Percentiles rank a stretch among this genome's conserved stretches.
Evolutionary conservation across 345 rosid genomes (phyloP).

Genomic region (Lenwebbia sp.): DNA sequence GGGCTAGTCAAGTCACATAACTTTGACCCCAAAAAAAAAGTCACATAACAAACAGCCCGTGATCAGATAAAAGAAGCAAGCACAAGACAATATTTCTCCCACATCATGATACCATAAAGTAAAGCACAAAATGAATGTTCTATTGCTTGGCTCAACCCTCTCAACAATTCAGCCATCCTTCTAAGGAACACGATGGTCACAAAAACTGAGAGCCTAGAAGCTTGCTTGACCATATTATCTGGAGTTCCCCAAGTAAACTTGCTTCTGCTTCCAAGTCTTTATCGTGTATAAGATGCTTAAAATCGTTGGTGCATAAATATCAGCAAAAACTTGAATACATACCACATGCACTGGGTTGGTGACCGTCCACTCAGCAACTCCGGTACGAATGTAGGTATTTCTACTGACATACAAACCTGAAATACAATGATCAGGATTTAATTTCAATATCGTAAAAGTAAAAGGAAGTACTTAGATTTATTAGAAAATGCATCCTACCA

Average conservation of each 20-base stretch:
- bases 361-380: constrained; percentile 79
- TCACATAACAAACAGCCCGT: neutral
- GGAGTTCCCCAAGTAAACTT: neutral
- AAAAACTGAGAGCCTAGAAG: neutral
- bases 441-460: neutral
- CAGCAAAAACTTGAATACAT: constrained; percentile 3
- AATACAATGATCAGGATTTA: neutral
- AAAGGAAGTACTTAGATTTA: neutral
- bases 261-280: neutral
- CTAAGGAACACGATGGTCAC: neutral
- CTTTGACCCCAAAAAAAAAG: neutral
- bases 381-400: constrained; percentile 83
- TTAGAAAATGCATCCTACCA: neutral
- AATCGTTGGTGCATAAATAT: neutral
- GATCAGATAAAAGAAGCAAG: neutral
- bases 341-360: constrained; percentile 97
- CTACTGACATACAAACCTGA: constrained; percentile 92
- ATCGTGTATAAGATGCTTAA: neutral
- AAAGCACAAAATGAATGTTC: neutral
- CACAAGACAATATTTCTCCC: neutral
- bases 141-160: neutral
- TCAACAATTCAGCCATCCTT: neutral
- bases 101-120: neutral
- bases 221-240: neutral
- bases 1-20: neutral